Evolutionary conservation across 2,329 filamentous ascomycete genomes (phyloP), one percentile per base, ranked within the genome.

Genomic region (Trichoderma harzianum): DNA sequence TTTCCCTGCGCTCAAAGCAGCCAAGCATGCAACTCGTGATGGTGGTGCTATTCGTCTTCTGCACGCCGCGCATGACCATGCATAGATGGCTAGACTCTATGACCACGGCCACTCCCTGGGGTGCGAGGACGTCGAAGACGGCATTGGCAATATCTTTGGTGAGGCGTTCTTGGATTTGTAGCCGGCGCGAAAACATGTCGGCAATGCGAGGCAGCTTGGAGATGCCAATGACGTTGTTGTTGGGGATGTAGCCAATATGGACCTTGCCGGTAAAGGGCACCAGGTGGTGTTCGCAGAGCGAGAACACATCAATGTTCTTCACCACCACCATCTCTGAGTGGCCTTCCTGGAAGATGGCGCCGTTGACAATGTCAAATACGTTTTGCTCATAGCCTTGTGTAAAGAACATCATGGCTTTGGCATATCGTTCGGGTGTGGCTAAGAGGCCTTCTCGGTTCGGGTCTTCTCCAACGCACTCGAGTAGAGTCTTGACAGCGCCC

Each of bases 21-120:
- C 96, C 96, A n/a, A 98, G 88, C 83, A 99, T 97, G 80, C 95
- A 98, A 84, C 94, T 98, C 21, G 96, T 99, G 47, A 97, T 96
- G 7, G 96, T 98, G 21, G 89, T 92, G 65, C 93, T 91, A 53
- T 87, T 89, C 0, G 94, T 94, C 86, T 99, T 98, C 80, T 98
- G 90, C 11, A 99, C 95, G n/a, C 96, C 96, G 61, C 96, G 90
- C 95, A 98, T 98, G 18, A 97, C 94, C 95, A 98, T 99, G 86
- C 96, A 99, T 61, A 98, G 85, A 83, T 99, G 96, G 78, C 90
- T 95, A 16, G 93, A 97, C 79, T 99, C 96, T 92, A 99, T 97
- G 72, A 99, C 95, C 3, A 99, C 96, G 24, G 93, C 95, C 2
- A 99, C 95, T 61, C 96, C 96, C 79, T 97, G 94, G 2, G 96